A percentile compares a stretch with the other conserved stretches of the same genome.
Conservation (phyloP, 306 rosid species). For the Vigna angularis region DNA sequence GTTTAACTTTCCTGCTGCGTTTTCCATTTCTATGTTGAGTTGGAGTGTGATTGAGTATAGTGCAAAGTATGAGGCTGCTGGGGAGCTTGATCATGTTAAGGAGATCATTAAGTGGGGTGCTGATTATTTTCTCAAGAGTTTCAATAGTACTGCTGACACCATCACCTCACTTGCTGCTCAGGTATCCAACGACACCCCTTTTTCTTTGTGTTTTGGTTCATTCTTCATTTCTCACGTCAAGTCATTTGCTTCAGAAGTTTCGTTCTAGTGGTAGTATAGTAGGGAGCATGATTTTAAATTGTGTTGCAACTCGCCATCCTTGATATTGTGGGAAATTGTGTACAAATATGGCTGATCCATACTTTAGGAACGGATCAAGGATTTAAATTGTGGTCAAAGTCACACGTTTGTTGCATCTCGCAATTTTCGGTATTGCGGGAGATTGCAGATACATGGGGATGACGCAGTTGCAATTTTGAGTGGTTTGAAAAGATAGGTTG, state of each 20-base stretch:
- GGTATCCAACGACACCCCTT: slow-evolving; percentile 47
- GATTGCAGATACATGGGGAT: not conserved
- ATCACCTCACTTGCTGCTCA: slow-evolving; percentile 67
- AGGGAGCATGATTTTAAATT: no score
- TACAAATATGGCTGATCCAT: not conserved
- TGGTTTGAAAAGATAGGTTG: not conserved
- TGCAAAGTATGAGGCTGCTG: slow-evolving; percentile 87
- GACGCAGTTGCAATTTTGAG: not conserved
- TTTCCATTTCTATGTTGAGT: slow-evolving; percentile 90
- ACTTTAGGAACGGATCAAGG: not conserved
- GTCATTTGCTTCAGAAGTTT: not conserved
- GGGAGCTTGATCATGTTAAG: slow-evolving; percentile 86
- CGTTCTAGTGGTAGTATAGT: not conserved
- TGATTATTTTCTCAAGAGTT: slow-evolving; percentile 93
- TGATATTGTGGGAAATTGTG: not conserved
- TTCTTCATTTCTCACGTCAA: not conserved
- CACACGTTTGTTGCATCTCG: not conserved
- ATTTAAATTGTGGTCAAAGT: not conserved
- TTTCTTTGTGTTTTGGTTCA: not conserved
- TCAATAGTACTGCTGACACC: slow-evolving; percentile 82
- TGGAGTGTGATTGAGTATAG: slow-evolving; percentile 99
- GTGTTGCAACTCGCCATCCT: not conserved
- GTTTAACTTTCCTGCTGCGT: slow-evolving; percentile 85
- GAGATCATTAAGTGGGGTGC: slow-evolving; percentile 94
- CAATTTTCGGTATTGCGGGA: not conserved